Evolutionary conservation across 805 yeast genomes (phyloP).

Genomic region (Candida ponderosae): DNA sequence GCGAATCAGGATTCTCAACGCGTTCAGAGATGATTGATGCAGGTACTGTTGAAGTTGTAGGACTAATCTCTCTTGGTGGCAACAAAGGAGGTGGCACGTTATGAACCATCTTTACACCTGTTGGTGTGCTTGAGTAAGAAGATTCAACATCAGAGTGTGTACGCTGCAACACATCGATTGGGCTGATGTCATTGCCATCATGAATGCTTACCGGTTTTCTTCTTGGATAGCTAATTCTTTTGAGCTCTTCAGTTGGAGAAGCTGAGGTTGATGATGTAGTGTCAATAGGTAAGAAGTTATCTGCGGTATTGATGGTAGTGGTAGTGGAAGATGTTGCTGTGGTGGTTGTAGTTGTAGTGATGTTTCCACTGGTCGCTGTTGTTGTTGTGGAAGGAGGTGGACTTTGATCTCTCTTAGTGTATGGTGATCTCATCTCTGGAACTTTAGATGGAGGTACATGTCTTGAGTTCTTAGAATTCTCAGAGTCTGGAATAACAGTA

Average conservation of each 20-base stretch:
- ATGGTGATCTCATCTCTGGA: conserved; percentile 17
- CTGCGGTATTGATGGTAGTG: too few relatives aligned
- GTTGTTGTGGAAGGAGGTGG: background rate
- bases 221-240: too few relatives aligned
- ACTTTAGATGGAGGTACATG: conserved; percentile 13
- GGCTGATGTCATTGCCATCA: too few relatives aligned
- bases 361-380: background rate
- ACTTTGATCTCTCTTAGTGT: background rate
- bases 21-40: background rate
- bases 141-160: too few relatives aligned
- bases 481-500: conserved; percentile 8
- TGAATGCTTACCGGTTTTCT: too few relatives aligned
- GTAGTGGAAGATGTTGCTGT: background rate
- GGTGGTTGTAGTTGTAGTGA: background rate
- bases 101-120: too few relatives aligned
- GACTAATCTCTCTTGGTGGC: conserved; percentile 4
- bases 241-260: too few relatives aligned
- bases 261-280: too few relatives aligned
- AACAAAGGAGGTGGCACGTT: background rate
- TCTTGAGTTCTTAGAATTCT: conserved; percentile 2
- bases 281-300: too few relatives aligned
- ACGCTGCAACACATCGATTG: too few relatives aligned
- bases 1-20: background rate
- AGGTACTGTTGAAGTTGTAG: background rate
- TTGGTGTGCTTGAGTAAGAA: too few relatives aligned